Conservation (phyloP, 2,329 filamentous ascomycete genomes). For the Plenodomus biglobosus region DNA sequence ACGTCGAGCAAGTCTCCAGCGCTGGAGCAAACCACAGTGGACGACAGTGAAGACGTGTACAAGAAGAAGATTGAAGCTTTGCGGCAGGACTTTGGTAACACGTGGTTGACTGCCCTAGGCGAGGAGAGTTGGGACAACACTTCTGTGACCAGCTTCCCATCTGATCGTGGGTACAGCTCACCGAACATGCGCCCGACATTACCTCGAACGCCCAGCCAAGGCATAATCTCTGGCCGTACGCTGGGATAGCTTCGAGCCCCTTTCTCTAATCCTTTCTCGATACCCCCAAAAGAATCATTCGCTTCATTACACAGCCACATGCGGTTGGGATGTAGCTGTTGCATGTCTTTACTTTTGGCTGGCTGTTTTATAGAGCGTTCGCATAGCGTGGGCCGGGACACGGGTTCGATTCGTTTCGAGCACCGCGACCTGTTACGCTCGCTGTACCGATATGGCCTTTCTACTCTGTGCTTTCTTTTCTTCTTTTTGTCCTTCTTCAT, state of each 20-base stretch:
- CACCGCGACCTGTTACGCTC: constrained; percentile 29
- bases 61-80: constrained; percentile 84
- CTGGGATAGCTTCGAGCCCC: constrained; percentile 32
- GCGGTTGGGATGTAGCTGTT: constrained; percentile 3
- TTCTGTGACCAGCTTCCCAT: constrained; percentile 35
- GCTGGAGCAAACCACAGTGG: constrained; percentile 56
- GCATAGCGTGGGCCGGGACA: constrained; percentile 40
- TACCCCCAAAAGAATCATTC: constrained; percentile 39
- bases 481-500: constrained; percentile 17
- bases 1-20: constrained; percentile 20
- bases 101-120: constrained; percentile 82
- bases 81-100: constrained; percentile 80
- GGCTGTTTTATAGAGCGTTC: constrained; percentile 14
- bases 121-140: constrained; percentile 65
- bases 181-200: constrained; percentile 35
- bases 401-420: constrained; percentile 21
- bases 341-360: constrained; percentile 8
- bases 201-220: constrained; percentile 41
- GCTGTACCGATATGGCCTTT: constrained; percentile 33
- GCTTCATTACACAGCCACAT: constrained; percentile 8
- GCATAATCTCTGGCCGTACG: constrained; percentile 45
- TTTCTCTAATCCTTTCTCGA: constrained; percentile 36
- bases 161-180: constrained; percentile 35
- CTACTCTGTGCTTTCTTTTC: constrained; percentile 8
- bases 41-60: constrained; percentile 74